Evolutionary conservation across 768 basidiomycete species (phyloP).

Genomic region (Trametes sanguinea): DNA sequence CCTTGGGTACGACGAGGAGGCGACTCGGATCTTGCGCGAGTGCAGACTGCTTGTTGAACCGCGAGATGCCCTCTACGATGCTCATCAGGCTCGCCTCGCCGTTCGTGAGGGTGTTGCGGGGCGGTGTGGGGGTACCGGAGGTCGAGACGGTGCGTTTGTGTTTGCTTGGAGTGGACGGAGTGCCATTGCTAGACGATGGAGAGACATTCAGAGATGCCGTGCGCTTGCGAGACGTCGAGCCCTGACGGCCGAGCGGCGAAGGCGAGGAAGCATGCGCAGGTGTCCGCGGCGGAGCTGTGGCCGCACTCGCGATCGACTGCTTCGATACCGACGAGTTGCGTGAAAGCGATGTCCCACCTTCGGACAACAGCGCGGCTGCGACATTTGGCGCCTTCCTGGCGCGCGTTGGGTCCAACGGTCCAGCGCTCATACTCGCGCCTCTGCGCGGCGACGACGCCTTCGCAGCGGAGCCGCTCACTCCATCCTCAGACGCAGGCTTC

Average conservation of each 20-base stretch:
- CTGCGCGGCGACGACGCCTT: conserved; percentile 4
- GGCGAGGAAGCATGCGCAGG: background rate
- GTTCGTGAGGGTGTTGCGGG: conserved; percentile 10
- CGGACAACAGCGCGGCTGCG: background rate
- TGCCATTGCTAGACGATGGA: background rate
- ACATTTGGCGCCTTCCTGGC: conserved; percentile 15
- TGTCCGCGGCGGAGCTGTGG: conserved; percentile 24
- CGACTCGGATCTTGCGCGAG: conserved; percentile 31
- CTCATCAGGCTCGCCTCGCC: conserved; percentile 56
- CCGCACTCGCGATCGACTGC: conserved; percentile 27
- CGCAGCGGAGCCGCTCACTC: background rate
- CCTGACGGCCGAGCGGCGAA: conserved; percentile 2
- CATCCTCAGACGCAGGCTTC: conserved; percentile 7
- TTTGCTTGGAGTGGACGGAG: background rate
- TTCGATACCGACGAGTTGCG: conserved; percentile 33
- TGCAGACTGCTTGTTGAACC: conserved; percentile 37
- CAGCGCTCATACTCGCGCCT: background rate
- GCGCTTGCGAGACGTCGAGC: conserved; percentile 20
- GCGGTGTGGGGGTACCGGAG: conserved; percentile 4
- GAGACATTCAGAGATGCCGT: conserved; percentile 22
- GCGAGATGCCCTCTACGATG: conserved; percentile 64
- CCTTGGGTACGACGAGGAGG: conserved; percentile 46
- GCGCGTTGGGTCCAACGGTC: background rate
- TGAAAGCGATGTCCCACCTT: conserved; percentile 27
- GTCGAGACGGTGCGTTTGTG: conserved; percentile 21